These are phyloP conservation scores for Geopyxis carbonaria DNA, from an alignment of 495 filamentous ascomycete species.

Conservation along the genomic window DNA sequence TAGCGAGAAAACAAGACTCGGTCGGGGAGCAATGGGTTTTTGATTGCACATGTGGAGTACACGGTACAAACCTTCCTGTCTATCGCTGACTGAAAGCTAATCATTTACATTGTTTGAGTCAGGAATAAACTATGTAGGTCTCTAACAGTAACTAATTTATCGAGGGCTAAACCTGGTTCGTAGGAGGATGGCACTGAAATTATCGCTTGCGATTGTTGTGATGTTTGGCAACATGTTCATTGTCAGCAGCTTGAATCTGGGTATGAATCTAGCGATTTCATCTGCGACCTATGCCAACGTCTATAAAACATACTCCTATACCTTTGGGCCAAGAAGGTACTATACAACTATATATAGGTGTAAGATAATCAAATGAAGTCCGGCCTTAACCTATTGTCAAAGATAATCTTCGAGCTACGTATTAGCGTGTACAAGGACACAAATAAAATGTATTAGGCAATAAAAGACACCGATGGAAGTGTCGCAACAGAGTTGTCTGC, in stretches of 20 bases:
- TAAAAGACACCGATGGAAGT: no score
- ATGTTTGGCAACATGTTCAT: constrained; percentile 88
- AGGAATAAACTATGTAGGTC: constrained; percentile 36
- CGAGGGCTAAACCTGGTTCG: constrained; percentile 1
- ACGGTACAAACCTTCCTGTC: constrained; percentile 60
- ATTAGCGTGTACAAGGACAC: no score
- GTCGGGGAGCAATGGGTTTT: constrained; percentile 57
- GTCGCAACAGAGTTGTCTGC: no score
- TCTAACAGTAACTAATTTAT: neutral
- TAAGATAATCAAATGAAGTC: no score
- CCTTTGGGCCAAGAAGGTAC: no score
- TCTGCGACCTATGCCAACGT: constrained; percentile 61
- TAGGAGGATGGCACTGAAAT: constrained; percentile 84
- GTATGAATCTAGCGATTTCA: constrained; percentile 68
- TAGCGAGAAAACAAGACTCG: constrained; percentile 39
- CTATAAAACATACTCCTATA: no score
- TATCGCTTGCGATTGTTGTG: constrained; percentile 87
- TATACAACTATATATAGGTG: no score
- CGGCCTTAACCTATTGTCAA: no score
- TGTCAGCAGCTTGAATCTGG: constrained; percentile 64
- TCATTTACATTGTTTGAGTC: no score
- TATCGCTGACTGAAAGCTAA: no score
- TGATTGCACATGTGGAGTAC: constrained; percentile 77
- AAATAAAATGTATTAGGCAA: no score
- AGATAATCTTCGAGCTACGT: no score